Evolutionary conservation across 2,329 filamentous ascomycete genomes (phyloP).

Genomic region (Colletotrichum sp.): DNA sequence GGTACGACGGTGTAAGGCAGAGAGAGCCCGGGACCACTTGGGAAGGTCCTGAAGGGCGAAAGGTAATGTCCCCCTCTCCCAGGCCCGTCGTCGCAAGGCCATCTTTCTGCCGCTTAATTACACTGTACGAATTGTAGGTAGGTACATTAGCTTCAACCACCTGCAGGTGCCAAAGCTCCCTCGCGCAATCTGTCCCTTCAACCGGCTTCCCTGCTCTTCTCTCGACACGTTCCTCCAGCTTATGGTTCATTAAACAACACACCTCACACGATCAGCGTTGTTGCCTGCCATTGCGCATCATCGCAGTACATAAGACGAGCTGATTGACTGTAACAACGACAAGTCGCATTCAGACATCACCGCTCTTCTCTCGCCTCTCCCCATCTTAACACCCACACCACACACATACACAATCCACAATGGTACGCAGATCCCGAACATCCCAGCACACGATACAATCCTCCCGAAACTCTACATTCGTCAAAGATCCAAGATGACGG

Average conservation of each 20-base stretch:
- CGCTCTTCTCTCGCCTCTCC: not conserved
- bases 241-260: not conserved
- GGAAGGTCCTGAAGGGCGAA: slow-evolving; percentile 4
- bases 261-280: not conserved
- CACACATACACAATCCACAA: slow-evolving; percentile 11
- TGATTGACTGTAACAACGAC: not conserved
- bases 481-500: not conserved
- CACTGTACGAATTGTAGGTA: not conserved
- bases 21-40: not conserved
- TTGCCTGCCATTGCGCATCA: not conserved
- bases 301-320: not conserved
- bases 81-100: not conserved
- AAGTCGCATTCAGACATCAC: not conserved
- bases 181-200: slow-evolving; percentile 22
- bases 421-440: slow-evolving; percentile 20
- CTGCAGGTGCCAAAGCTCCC: not conserved
- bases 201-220: slow-evolving; percentile 20
- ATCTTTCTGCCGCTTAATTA: not conserved
- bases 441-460: not conserved
- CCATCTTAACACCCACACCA: not conserved
- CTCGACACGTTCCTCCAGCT: slow-evolving; percentile 9
- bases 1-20: not conserved
- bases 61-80: not conserved
- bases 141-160: not conserved
- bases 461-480: too few species aligned